Conservation (phyloP, 495 filamentous ascomycete species). For the Xylaria venustula region DNA sequence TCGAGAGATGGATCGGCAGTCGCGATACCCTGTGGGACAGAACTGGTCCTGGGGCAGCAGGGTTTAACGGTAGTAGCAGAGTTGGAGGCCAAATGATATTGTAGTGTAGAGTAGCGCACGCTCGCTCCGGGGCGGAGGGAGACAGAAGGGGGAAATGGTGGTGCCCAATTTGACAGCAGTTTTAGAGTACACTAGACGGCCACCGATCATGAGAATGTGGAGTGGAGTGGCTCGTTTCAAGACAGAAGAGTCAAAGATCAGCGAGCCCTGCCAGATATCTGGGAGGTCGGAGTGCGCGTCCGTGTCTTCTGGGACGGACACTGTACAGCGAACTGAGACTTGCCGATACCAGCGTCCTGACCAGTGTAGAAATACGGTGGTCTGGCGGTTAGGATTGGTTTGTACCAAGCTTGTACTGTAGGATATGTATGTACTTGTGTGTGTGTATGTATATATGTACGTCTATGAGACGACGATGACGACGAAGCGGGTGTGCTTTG, state of each 20-base stretch:
- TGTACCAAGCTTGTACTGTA: neutral
- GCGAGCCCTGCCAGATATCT: slow-evolving; percentile 36
- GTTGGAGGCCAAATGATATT: slow-evolving; percentile 14
- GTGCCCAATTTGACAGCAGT: slow-evolving; percentile 37
- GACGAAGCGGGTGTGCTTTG: neutral
- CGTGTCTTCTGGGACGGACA: neutral
- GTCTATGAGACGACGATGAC: neutral
- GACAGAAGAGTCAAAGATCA: slow-evolving; percentile 39
- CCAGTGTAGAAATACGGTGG: slow-evolving; percentile 2
- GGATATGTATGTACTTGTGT: too few relatives aligned
- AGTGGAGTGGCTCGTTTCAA: slow-evolving; percentile 39
- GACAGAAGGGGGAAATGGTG: slow-evolving; percentile 32
- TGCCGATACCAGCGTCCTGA: too few relatives aligned
- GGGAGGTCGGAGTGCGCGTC: slow-evolving; percentile 29
- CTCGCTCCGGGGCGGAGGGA: slow-evolving; percentile 26
- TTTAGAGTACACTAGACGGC: slow-evolving; percentile 19
- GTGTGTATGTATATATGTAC: too few relatives aligned
- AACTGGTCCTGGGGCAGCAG: slow-evolving; percentile 24
- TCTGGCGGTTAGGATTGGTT: neutral
- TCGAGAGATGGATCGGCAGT: slow-evolving; percentile 46
- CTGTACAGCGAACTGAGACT: slow-evolving; percentile 12
- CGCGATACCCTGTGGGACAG: slow-evolving; percentile 35
- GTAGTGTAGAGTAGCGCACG: slow-evolving; percentile 33
- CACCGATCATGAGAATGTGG: slow-evolving; percentile 38
- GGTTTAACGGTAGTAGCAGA: neutral